Evolutionary conservation across 257 asterid species (phyloP).

Genomic region (Penstemon davidsonii): DNA sequence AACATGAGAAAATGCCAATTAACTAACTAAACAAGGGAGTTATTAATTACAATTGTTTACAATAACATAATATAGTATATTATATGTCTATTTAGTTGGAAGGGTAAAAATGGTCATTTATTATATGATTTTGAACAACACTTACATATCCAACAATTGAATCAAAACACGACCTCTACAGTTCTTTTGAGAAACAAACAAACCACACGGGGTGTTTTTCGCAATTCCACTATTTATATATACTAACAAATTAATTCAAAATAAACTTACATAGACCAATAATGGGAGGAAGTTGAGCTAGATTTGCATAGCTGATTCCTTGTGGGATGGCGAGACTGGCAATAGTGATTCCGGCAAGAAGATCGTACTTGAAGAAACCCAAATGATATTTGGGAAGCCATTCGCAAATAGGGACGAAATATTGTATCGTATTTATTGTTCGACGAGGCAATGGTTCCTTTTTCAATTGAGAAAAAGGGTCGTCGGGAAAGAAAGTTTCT

Average conservation of each 20-base stretch:
- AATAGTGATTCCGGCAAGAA: conserved; percentile 83
- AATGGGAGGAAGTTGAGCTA: conserved; percentile 71
- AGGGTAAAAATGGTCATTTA: too few species aligned
- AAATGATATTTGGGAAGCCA: conserved; percentile 66
- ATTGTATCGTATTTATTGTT: conserved; percentile 36
- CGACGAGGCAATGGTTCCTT: conserved; percentile 31
- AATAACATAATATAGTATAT: too few species aligned
- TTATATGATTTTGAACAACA: too few species aligned
- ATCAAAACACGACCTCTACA: too few species aligned
- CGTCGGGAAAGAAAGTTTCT: conserved; percentile 76
- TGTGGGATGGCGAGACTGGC: conserved; percentile 91
- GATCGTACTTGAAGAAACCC: conserved; percentile 59
- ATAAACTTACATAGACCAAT: conserved; percentile 70
- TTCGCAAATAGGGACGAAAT: conserved; percentile 56
- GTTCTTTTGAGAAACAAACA: too few species aligned
- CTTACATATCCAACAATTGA: too few species aligned
- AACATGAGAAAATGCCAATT: too few species aligned
- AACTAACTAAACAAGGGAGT: too few species aligned
- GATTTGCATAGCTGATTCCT: conserved; percentile 85
- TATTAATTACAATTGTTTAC: too few species aligned
- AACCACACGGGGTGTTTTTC: too few species aligned
- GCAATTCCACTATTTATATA: too few species aligned
- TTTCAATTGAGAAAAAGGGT: conserved; percentile 57
- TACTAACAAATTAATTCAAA: not conserved
- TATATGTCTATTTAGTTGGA: too few species aligned